These are phyloP conservation scores for Acidomyces sp. DNA, from an alignment of 495 filamentous ascomycete genomes.

Conservation along the genomic window DNA sequence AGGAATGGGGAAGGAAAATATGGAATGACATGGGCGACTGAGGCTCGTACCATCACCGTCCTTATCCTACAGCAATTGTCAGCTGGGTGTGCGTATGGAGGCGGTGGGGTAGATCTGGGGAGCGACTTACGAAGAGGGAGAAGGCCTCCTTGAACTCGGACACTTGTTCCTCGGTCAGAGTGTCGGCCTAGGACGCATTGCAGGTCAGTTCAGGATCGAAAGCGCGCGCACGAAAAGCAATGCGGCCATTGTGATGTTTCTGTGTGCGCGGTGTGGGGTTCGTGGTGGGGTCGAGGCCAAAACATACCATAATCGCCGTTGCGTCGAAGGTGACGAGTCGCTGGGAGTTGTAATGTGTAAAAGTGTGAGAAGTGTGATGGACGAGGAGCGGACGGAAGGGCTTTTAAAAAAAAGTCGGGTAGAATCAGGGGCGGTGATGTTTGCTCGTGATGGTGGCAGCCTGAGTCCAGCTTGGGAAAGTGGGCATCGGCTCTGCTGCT, in stretches of 20 bases:
- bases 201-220: too few relatives aligned
- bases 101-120: slow-evolving; percentile 1
- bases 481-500: too few relatives aligned
- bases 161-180: slow-evolving; percentile 94
- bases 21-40: slow-evolving; percentile 32
- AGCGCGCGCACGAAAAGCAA: too few relatives aligned
- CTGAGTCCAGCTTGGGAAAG: too few relatives aligned
- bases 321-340: too few relatives aligned
- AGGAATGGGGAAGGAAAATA: not conserved
- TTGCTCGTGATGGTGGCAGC: too few relatives aligned
- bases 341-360: too few relatives aligned
- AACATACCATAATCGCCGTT: too few relatives aligned
- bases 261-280: not conserved
- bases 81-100: not conserved
- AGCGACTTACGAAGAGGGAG: slow-evolving; percentile 87
- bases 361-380: too few relatives aligned
- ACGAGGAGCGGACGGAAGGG: too few relatives aligned
- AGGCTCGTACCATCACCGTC: slow-evolving; percentile 99
- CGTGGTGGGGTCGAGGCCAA: not conserved
- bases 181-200: slow-evolving; percentile 31
- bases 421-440: too few relatives aligned
- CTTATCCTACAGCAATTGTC: slow-evolving; percentile 61
- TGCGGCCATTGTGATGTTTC: slow-evolving; percentile 1
- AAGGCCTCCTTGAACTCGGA: slow-evolving; percentile 99
- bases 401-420: too few relatives aligned